Evolutionary conservation across 345 rosid species (phyloP), one percentile per base, ranked within the genome.

Genomic region (Aquilaria malaccensis): DNA sequence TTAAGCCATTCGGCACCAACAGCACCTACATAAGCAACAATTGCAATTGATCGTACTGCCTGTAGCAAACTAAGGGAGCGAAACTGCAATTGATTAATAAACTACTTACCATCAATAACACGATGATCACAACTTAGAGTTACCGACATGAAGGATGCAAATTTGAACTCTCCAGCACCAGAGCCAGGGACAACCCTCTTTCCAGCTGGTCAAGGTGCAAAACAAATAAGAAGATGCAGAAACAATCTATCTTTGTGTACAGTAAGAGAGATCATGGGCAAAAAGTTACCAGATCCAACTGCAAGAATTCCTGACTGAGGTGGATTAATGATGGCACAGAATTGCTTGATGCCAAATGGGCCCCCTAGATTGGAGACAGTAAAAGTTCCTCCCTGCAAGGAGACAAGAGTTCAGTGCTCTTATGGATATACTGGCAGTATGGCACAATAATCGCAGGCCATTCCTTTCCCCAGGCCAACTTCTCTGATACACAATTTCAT

Each of bases 51-150:
- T 3, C 33, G 13, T 37, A 60, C 59, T 30, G 43, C 13, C 45
- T 50, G 58, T 22, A 60, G 45, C 31, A 29, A 3, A 55, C 3
- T 6, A 0, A 37, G 5, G 43, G 50, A 54, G 30, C 2, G 30
- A 30, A 54, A 56, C 15, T 14, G 30, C 43, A 31, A 53, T 1
- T 1, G 30, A 3, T 55, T 13, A 6, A 37, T 13, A 58, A 41
- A 52, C 41, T 65, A 50, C 78, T 6, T 73, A 90, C 96, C 96
- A 73, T 94, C 97, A n/a, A 90, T 85, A 13, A 90, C 97, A 52
- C 96, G 99, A 67, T 94, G 99, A 76, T 94, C 99, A 41, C 97
- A 94, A 72, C 96, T 94, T 61, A 90, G 80, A 12, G 99, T 90
- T 61, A 83, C 88, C 1, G 95, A 69, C 97, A 94, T 83, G 74